Percentiles rank a stretch among this genome's conserved stretches.
phyloP scores from a whole-genome alignment of 345 rosid species.

The Pelargonium nanum region DNA sequence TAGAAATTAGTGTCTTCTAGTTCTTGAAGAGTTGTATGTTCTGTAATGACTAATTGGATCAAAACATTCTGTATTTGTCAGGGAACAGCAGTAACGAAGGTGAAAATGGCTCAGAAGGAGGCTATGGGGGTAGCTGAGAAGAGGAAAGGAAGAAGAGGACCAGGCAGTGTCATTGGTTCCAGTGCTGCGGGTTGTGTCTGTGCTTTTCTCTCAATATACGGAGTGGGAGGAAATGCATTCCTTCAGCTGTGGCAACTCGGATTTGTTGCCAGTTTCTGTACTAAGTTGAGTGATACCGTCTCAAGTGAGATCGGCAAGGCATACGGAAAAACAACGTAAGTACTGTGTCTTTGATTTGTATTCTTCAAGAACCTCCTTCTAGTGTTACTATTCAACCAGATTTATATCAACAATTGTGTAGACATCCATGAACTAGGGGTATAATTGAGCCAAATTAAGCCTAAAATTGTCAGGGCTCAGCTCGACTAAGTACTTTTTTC shows the following conservation, averaged over 20 bases:
- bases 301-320: slow-evolving; percentile 98
- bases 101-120: slow-evolving; percentile 92
- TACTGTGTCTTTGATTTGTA: slow-evolving; percentile 7
- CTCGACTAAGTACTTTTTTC: no score
- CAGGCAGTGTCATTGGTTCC: slow-evolving; percentile 93
- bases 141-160: slow-evolving; percentile 91
- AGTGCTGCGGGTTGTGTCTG: slow-evolving; percentile 95
- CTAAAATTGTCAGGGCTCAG: no score
- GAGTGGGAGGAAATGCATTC: slow-evolving; percentile 53
- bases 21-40: not conserved
- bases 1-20: not conserved
- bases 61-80: slow-evolving; percentile 23
- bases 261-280: slow-evolving; percentile 90
- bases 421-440: no score
- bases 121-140: slow-evolving; percentile 94
- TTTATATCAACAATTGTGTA: no score
- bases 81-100: slow-evolving; percentile 95
- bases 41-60: no score
- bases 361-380: not conserved
- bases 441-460: no score
- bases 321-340: slow-evolving; percentile 92
- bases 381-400: no score
- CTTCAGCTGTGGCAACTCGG: slow-evolving; percentile 66
- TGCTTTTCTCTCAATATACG: slow-evolving; percentile 60
- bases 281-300: slow-evolving; percentile 88